These are phyloP conservation scores for Tripidium arundinaceum DNA, from an alignment of 202 grass and related monocot species.

Conservation along the genomic window DNA sequence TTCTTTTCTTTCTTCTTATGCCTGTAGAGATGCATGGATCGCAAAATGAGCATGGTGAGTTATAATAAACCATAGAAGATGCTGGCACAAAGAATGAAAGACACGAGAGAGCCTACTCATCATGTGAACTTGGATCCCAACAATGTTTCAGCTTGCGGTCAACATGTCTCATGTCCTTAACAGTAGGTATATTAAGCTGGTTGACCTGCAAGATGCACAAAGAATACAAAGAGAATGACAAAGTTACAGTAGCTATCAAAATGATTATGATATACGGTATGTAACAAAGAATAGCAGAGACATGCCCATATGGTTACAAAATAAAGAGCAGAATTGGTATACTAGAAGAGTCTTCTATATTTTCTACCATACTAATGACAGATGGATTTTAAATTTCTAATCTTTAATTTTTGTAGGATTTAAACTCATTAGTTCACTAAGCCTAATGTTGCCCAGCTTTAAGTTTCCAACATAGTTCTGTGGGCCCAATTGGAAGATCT, in stretches of 20 bases:
- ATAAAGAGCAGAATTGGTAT: not conserved
- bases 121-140: constrained; percentile 76
- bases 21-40: no score
- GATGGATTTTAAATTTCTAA: no score
- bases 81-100: no score
- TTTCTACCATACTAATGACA: not conserved
- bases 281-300: not conserved
- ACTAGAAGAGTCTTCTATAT: not conserved
- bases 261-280: not conserved
- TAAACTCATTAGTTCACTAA: no score
- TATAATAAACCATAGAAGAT: no score
- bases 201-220: constrained; percentile 42
- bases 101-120: no score
- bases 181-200: constrained; percentile 58
- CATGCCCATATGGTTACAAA: not conserved
- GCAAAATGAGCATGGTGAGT: no score
- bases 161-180: constrained; percentile 76
- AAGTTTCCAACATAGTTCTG: not conserved
- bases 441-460: no score
- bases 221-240: no score
- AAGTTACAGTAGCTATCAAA: no score
- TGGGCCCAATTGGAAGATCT: not conserved
- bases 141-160: constrained; percentile 89
- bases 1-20: no score
- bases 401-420: no score